Evolutionary conservation across 176 grass and related monocot genomes (phyloP).

Genomic region (Musa acuminata): DNA sequence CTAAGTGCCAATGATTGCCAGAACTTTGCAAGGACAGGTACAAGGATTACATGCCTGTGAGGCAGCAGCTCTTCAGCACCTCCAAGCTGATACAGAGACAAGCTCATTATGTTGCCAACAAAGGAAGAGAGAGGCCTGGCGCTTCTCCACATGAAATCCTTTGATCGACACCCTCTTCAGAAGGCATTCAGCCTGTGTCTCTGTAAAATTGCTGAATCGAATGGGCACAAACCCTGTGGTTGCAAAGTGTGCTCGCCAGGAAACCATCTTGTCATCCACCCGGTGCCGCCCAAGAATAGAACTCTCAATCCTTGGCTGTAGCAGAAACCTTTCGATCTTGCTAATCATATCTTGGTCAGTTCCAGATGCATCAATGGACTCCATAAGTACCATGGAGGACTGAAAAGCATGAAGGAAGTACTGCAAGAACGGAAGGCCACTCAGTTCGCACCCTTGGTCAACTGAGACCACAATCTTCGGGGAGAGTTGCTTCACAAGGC

Average conservation of each 20-base stretch:
- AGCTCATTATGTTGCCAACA: slow-evolving; percentile 17
- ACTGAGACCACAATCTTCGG: slow-evolving; percentile 19
- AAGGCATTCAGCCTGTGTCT: slow-evolving; percentile 16
- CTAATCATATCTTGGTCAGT: slow-evolving; percentile 1
- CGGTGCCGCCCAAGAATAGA: background rate
- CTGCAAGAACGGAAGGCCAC: slow-evolving; percentile 4
- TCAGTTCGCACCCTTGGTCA: slow-evolving; percentile 3
- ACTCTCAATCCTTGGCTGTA: slow-evolving; percentile 12
- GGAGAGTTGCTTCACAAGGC: slow-evolving; percentile 10
- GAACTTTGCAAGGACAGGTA: background rate
- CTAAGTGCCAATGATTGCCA: slow-evolving; percentile 4
- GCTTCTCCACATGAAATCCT: slow-evolving; percentile 24
- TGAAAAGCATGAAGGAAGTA: slow-evolving; percentile 10
- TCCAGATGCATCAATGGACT: slow-evolving; percentile 20
- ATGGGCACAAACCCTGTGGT: slow-evolving; percentile 1
- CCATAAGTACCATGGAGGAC: slow-evolving; percentile 11
- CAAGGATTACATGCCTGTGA: slow-evolving; percentile 14
- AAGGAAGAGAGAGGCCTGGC: slow-evolving; percentile 6
- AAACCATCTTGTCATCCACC: background rate
- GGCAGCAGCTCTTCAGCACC: background rate
- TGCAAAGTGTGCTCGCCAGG: slow-evolving; percentile 6
- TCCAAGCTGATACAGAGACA: slow-evolving; percentile 14
- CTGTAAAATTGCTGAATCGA: slow-evolving; percentile 18
- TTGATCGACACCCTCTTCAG: slow-evolving; percentile 13
- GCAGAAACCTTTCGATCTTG: slow-evolving; percentile 9